phyloP scores from a whole-genome alignment of 768 basidiomycete genomes.

The Russula olivacea region DNA sequence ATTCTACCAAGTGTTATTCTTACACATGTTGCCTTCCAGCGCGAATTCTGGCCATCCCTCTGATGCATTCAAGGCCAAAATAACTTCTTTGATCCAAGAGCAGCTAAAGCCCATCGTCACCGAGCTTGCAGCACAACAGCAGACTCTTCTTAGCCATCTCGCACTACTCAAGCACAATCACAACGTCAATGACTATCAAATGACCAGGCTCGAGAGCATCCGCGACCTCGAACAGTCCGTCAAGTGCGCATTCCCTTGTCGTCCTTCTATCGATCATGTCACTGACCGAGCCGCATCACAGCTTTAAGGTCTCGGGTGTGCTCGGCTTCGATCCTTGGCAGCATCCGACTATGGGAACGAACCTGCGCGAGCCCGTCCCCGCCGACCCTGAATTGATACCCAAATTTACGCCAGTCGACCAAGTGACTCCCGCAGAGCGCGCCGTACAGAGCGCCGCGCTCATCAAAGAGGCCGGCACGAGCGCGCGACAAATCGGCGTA shows the following conservation, averaged over 20 bases:
- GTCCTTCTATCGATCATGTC: not conserved
- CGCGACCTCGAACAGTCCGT: conserved; percentile 19
- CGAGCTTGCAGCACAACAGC: conserved; percentile 11
- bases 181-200: conserved; percentile 18
- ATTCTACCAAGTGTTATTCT: not conserved
- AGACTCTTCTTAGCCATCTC: conserved; percentile 2
- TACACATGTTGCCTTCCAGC: not conserved
- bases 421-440: not conserved
- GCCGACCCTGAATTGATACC: conserved; percentile 12
- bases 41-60: not conserved
- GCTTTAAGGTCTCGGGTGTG: conserved; percentile 11
- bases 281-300: not conserved
- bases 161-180: conserved; percentile 12
- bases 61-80: conserved; percentile 9
- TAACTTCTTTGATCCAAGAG: conserved; percentile 13
- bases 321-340: conserved; percentile 11
- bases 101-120: conserved; percentile 14
- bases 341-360: conserved; percentile 15
- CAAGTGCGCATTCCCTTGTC: conserved; percentile 3
- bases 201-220: conserved; percentile 13
- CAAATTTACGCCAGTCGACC: not conserved
- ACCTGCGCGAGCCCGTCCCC: conserved; percentile 20
- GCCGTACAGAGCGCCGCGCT: conserved; percentile 9
- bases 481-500: conserved; percentile 9
- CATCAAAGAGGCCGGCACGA: conserved; percentile 10